Evolutionary conservation across 192 early-diverging fungal genomes (phyloP).

Genomic region (Coemansia sp.): DNA sequence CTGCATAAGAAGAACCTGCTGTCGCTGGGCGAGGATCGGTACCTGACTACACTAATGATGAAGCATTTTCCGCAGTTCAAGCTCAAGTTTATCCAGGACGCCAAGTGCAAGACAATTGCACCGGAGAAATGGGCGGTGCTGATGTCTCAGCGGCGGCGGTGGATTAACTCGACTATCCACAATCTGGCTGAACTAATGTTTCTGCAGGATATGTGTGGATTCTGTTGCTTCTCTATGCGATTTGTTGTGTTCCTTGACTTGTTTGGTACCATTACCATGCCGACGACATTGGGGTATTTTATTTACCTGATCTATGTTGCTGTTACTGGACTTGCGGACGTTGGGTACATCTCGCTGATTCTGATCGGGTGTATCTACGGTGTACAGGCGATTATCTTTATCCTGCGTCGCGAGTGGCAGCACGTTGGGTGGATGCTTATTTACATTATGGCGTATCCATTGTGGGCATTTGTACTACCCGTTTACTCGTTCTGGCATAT

Average conservation of each 20-base stretch:
- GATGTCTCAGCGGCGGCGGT: constrained; percentile 93
- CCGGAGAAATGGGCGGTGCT: constrained; percentile 89
- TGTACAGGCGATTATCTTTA: constrained; percentile 81
- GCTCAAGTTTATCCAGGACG: constrained; percentile 90
- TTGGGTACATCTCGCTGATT: constrained; percentile 77
- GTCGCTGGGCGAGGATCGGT: constrained; percentile 96
- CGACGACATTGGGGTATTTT: constrained; percentile 82
- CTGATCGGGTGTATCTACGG: constrained; percentile 84
- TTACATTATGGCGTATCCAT: constrained; percentile 87
- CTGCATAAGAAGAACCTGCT: constrained; percentile 98
- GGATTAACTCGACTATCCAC: constrained; percentile 99
- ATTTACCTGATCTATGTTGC: constrained; percentile 74
- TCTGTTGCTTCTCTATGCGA: constrained; percentile 98
- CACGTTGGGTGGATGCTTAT: constrained; percentile 83
- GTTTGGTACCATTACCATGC: constrained; percentile 76
- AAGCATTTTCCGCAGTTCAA: constrained; percentile 95
- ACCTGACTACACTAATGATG: constrained; percentile 95
- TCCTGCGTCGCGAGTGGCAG: constrained; percentile 75
- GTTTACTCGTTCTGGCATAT: constrained; percentile 98
- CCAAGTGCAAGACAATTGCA: constrained; percentile 84
- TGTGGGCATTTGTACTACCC: constrained; percentile 91
- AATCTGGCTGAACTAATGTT: constrained; percentile 90
- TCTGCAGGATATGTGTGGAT: constrained; percentile 85
- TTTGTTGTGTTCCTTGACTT: constrained; percentile 95
- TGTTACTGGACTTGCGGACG: constrained; percentile 55